These are phyloP conservation scores for Aspergillus fischeri DNA, from an alignment of 2,329 filamentous ascomycete species.

Conservation along the genomic window DNA sequence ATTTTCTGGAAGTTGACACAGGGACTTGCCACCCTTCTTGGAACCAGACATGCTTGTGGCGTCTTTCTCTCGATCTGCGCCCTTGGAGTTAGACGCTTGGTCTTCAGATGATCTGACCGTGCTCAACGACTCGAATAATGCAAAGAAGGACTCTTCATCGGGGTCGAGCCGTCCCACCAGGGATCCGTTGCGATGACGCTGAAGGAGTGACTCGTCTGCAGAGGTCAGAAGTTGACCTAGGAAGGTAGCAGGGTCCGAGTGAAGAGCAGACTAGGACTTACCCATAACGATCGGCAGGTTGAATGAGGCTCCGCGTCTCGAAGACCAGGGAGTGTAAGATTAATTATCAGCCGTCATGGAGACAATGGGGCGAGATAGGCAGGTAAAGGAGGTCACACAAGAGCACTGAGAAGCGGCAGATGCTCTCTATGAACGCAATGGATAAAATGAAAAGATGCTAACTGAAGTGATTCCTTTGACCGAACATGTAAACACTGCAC, in stretches of 20 bases:
- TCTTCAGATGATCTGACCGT: neutral
- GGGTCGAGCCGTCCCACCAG: neutral
- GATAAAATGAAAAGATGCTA: neutral
- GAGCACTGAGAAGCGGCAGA: neutral
- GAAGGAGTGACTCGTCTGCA: neutral
- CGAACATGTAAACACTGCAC: neutral
- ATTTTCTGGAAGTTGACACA: constrained; percentile 18
- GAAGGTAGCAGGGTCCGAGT: neutral
- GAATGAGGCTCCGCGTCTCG: neutral
- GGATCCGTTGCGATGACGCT: neutral
- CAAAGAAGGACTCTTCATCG: constrained; percentile 1
- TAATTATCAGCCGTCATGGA: neutral
- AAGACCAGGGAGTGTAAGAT: neutral
- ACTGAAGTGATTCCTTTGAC: neutral
- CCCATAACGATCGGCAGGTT: neutral
- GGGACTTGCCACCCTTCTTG: constrained; percentile 1
- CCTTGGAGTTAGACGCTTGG: neutral
- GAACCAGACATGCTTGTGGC: neutral
- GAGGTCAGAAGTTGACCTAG: neutral
- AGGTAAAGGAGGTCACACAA: neutral
- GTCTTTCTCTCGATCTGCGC: neutral
- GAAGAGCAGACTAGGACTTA: neutral
- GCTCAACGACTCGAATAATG: neutral
- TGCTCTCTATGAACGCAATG: neutral
- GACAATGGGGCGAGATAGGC: neutral